These are phyloP conservation scores for Boletus vinaceobasis DNA, from an alignment of 768 basidiomycete genomes.

Conservation along the genomic window DNA sequence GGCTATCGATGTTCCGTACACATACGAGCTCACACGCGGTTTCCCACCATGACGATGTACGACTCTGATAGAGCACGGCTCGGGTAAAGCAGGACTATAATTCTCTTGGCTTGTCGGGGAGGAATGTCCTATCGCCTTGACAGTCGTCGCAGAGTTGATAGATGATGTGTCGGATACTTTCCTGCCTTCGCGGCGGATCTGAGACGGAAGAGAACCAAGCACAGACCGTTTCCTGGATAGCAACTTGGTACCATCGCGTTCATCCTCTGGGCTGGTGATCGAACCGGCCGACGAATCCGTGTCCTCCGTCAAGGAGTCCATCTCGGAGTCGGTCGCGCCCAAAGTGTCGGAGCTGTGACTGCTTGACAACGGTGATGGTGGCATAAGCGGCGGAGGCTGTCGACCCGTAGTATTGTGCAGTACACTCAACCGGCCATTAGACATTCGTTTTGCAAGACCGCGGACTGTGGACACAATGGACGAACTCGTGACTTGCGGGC, in stretches of 20 bases:
- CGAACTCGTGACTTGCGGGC: conserved; percentile 27
- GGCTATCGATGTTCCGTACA: conserved; percentile 23
- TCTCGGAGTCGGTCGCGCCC: conserved; percentile 52
- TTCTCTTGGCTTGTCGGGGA: conserved; percentile 21
- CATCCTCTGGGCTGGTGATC: conserved; percentile 47
- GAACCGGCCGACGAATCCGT: conserved; percentile 55
- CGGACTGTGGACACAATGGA: conserved; percentile 54
- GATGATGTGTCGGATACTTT: conserved; percentile 36
- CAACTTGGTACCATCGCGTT: conserved; percentile 29
- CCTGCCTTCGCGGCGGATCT: conserved; percentile 40
- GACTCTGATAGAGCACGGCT: conserved; percentile 24
- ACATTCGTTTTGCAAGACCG: conserved; percentile 57
- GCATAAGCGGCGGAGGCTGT: conserved; percentile 15
- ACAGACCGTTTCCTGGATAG: conserved; percentile 39
- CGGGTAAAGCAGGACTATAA: conserved; percentile 12
- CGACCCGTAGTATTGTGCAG: conserved; percentile 17
- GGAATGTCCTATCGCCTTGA: conserved; percentile 28
- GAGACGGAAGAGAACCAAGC: conserved; percentile 45
- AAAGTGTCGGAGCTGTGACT: conserved; percentile 44
- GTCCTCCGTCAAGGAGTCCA: conserved; percentile 63
- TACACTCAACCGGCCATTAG: conserved; percentile 36
- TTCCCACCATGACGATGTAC: conserved; percentile 25
- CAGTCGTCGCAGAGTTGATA: conserved; percentile 34
- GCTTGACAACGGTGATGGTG: conserved; percentile 33
- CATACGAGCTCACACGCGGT: conserved; percentile 28